Conservation (phyloP, 768 basidiomycete genomes). For the Suillus americanus region DNA sequence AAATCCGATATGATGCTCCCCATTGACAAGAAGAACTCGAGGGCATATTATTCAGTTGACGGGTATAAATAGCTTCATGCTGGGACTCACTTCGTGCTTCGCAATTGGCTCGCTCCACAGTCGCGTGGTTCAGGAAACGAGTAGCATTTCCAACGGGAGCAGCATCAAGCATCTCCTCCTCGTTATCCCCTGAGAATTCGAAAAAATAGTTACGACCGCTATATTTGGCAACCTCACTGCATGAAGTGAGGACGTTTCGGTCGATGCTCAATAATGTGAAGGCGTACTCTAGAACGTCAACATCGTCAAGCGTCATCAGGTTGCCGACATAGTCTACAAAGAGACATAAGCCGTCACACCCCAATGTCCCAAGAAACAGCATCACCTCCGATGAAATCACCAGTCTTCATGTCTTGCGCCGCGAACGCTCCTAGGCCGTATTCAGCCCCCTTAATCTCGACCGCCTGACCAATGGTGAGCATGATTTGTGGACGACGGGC, state of each 20-base stretch:
- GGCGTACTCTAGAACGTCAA: slow-evolving; percentile 12
- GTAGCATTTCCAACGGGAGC: slow-evolving; percentile 43
- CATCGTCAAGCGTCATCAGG: slow-evolving; percentile 15
- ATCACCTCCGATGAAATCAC: slow-evolving; percentile 35
- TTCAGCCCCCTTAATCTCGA: slow-evolving; percentile 34
- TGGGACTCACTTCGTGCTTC: slow-evolving; percentile 26
- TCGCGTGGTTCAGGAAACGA: slow-evolving; percentile 42
- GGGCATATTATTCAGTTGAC: neutral
- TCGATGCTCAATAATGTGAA: neutral
- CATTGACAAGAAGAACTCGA: slow-evolving; percentile 30
- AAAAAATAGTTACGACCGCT: slow-evolving; percentile 37
- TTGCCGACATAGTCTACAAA: slow-evolving; percentile 43
- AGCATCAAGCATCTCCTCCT: slow-evolving; percentile 33
- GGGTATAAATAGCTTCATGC: neutral
- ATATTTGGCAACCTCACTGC: slow-evolving; percentile 16
- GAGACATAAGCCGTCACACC: neutral
- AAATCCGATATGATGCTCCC: slow-evolving; percentile 37
- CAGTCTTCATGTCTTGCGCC: slow-evolving; percentile 16
- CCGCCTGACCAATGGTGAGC: slow-evolving; percentile 23
- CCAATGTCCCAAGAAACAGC: neutral
- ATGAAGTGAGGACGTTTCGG: neutral
- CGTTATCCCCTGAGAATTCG: slow-evolving; percentile 7
- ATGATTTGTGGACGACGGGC: neutral
- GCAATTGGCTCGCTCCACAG: slow-evolving; percentile 14
- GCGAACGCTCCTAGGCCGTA: slow-evolving; percentile 51